phyloP scores from a whole-genome alignment of 495 filamentous ascomycete species.

The Penicillium simplicissimum region DNA sequence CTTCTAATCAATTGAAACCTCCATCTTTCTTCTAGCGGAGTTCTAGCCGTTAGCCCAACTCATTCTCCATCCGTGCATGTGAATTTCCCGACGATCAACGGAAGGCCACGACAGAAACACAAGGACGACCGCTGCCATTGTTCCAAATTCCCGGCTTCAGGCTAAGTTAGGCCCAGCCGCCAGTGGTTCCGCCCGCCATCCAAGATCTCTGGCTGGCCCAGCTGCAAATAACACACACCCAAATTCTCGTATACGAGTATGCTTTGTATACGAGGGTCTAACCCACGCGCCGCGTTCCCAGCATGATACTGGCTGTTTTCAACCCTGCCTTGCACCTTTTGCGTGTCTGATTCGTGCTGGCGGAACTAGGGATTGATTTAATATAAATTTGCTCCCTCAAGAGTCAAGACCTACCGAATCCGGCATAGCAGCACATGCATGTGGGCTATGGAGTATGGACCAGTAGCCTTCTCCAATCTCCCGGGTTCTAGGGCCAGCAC shows the following conservation, averaged over 20 bases:
- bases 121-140: not conserved
- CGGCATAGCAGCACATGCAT: conserved; percentile 13
- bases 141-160: not conserved
- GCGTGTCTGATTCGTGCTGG: not conserved
- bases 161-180: not conserved
- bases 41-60: not conserved
- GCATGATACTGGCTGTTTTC: not conserved
- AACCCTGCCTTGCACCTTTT: not conserved
- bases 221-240: not conserved
- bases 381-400: conserved; percentile 10
- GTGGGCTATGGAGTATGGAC: conserved; percentile 16
- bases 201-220: not conserved
- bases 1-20: conserved; percentile 3
- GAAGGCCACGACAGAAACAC: not conserved
- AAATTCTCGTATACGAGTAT: not conserved
- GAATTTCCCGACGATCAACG: not conserved
- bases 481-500: conserved; percentile 2
- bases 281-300: not conserved
- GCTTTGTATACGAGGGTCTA: not conserved
- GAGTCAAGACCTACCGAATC: conserved; percentile 12
- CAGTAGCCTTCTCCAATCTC: conserved; percentile 11
- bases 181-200: no score
- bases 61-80: not conserved
- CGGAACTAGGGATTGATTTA: not conserved
- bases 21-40: not conserved